Evolutionary conservation across 2,329 filamentous ascomycete genomes (phyloP), one percentile per base, ranked within the genome.

Genomic region (Monosporascus sp.): DNA sequence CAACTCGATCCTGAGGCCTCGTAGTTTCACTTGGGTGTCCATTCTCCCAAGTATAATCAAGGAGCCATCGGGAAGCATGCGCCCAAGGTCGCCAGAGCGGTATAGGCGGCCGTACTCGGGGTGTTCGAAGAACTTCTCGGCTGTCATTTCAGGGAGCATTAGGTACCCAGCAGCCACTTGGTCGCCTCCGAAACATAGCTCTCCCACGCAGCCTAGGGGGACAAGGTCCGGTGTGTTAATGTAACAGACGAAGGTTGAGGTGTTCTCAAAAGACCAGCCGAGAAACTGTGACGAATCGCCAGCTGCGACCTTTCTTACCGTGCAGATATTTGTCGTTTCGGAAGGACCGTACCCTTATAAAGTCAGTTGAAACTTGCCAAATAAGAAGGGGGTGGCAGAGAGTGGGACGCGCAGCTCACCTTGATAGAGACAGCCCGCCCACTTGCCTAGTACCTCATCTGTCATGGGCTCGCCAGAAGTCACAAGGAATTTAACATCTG

Each of bases 321-420:
- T 91, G 70, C 90, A 95, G 20, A 96, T 91, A 59, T 96, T 95
- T 1, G 90, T 95, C 0, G 88, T 91, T 68, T 95, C 91, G 1
- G 88, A 90, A 0, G 91, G 90, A 0, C 90, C 90, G 58, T 96
- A 96, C 0, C 85, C 74, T 76, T 37, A 36, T 9, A n/a, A 16
- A 37, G 20, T 60, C 27, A 60, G 54, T 20, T 41, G 1, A 36
- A 27, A 34, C 19, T 27, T 19, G 8, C 8, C 5, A 8, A 36
- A 22, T 48, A 20, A 14, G 4, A 8, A 51, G 11, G 1, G n/a
- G 24, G 14, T 7, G 5, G 31, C 53, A 43, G 7, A 52, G 4
- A 8, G 49, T 9, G 1, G 19, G 22, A 11, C 6, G 6, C 26
- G 53, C 41, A 7, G 53, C 57, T 48, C 62, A 71, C 82, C 91